Evolutionary conservation across 257 asterid species (phyloP), one percentile per base, ranked within the genome.

Genomic region (Haberlea rhodopensis): DNA sequence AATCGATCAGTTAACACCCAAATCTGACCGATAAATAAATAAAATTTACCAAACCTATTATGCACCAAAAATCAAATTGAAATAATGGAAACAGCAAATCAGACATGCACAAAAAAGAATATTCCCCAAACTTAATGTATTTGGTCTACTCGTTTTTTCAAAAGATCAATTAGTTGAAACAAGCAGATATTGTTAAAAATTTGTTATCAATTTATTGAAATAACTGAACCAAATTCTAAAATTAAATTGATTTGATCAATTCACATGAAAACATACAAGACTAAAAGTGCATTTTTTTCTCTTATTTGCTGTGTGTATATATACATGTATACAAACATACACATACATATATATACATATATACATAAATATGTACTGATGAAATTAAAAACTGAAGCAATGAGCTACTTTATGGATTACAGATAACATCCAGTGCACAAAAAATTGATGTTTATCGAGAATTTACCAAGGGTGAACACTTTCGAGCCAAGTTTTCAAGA

Each of bases 401-500:
- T 40, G 48, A 40, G 48, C 18, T 13, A 40, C 48, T 40, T 9
- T 40, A 11, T 2, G 48, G 48, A 13, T 11, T 3, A 40, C 18
- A 40, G 5, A 13, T 40, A 40, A 13, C 18, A 40, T 11, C 3
- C 48, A 40, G 18, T 8, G 18, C 63, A 63, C 57, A 67, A 63
- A 61, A 24, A 40, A 63, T 52, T 40, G 63, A 34, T 53, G 31
- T 28, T 59, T 19, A 22, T 56, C 23, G 68, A 73, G 46, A 65
- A 69, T 29, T 57, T 89, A 94, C 99, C 94, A 94, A 79, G 45
- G 99, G 80, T 60, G 96, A 80, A 71, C 86, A 84, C 71, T 75
- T 83, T 53, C 63, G 84, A 51, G 89, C 87, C 60, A 87, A 65
- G 72, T 72, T 74, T 60, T 75, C 86, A 26, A 94, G 94, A 69